phyloP scores from a whole-genome alignment of 352 stramenopile species.

The Poterioochromonas sp. region DNA sequence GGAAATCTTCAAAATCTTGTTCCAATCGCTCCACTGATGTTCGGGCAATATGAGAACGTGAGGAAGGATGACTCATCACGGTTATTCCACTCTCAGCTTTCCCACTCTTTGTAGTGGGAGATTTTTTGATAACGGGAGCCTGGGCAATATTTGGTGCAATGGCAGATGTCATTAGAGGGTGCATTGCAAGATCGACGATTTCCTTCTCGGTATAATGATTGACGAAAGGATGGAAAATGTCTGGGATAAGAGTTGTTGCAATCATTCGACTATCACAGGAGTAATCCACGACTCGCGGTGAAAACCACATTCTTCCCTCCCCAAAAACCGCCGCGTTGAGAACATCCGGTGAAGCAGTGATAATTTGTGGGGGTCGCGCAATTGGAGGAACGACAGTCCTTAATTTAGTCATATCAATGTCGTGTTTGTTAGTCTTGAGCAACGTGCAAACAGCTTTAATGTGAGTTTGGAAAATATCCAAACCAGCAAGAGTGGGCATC shows the following conservation, averaged over 20 bases:
- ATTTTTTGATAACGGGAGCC: neutral
- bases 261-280: constrained; percentile 39
- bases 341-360: constrained; percentile 34
- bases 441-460: constrained; percentile 12
- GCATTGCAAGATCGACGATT: neutral
- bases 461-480: constrained; percentile 34
- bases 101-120: neutral
- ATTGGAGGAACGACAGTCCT: neutral
- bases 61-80: constrained; percentile 28
- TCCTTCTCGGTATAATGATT: neutral
- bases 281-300: constrained; percentile 51
- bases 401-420: neutral
- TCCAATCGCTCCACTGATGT: constrained; percentile 28
- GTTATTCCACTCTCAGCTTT: neutral
- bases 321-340: constrained; percentile 54
- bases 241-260: neutral
- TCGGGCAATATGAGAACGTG: constrained; percentile 35
- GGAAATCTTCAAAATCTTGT: constrained; percentile 21
- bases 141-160: neutral
- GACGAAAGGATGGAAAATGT: neutral
- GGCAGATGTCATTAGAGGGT: neutral
- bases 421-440: neutral
- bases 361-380: neutral
- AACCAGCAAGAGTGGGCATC: constrained; percentile 4
- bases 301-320: constrained; percentile 63